Conservation (phyloP, 2,329 filamentous ascomycete genomes). For the Talaromyces albobiverticillius region DNA sequence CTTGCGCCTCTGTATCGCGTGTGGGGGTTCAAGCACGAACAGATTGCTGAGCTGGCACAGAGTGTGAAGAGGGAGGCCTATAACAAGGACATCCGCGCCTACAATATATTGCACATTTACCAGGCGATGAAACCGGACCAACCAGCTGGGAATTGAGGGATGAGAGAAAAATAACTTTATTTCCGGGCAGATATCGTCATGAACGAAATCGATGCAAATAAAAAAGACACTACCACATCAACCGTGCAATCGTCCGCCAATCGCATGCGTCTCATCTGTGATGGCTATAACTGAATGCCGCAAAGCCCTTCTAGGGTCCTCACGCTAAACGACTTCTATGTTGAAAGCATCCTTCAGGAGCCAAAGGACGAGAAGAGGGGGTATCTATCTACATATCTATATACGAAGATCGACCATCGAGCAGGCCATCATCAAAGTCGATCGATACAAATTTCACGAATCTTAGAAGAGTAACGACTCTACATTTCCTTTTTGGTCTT, state of each 20-base stretch:
- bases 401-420: too few relatives aligned
- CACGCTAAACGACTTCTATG: too few relatives aligned
- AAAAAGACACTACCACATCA: too few relatives aligned
- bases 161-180: conserved; percentile 1
- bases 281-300: too few relatives aligned
- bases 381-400: too few relatives aligned
- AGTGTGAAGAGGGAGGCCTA: conserved; percentile 68
- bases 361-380: too few relatives aligned
- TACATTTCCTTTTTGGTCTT: background rate
- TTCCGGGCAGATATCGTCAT: background rate
- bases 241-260: too few relatives aligned
- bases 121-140: conserved; percentile 40
- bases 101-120: conserved; percentile 55
- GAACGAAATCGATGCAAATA: background rate
- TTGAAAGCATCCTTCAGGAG: too few relatives aligned
- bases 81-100: conserved; percentile 65
- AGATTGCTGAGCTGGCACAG: conserved; percentile 62
- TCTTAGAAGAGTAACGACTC: background rate
- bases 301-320: too few relatives aligned
- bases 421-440: too few relatives aligned
- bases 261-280: too few relatives aligned
- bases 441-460: too few relatives aligned
- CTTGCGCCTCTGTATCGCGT: conserved; percentile 69
- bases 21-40: conserved; percentile 57
- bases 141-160: conserved; percentile 22